Base-by-base conservation (phyloP, 176 grass and related monocot genomes). In the Avena eriantha region DNA sequence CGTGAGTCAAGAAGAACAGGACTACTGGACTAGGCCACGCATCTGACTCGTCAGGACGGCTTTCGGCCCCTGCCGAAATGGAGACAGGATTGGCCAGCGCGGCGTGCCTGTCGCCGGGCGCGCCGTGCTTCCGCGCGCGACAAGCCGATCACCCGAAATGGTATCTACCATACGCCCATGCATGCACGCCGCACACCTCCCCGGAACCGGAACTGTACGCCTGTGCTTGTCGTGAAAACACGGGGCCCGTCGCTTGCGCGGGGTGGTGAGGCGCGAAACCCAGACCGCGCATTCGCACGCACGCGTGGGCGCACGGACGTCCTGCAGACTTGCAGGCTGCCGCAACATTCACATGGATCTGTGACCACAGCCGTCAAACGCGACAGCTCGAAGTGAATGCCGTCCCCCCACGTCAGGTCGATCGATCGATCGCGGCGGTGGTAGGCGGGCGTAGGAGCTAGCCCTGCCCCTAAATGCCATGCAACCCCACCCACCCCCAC, bases 341-440 rank as follows among this genome's bases (percentile, higher is more conserved):
- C 10, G 69, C 3, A 2, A 8, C 53, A 34, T 21, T 64, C 76
- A 66, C 76, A 75, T 75, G 87, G 55, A 55, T 9, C n/a, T 47
- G 24, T 8, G 61, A 1, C 34, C 7, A 45, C n/a, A 49, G 19
- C 15, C 55, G 57, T 89, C 76, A 89, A 89, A 74, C 34, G 33
- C 22, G 82, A 80, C 87, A 80, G 82, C 68, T 34, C 68, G 56
- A 16, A 89, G 68, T 89, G 76, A 89, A 85, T 89, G 87, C 82
- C 46, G 39, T 55, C 23, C 19, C 57, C 55, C 19, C 61, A 12
- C 33, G 49, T 71, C 43, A 31, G 71, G 82, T 59, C 39, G 50
- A 60, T 65, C 23, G 29, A 34, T 71, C 69, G 9, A 48, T 72
- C 41, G 4, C 61, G 11, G 48, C 12, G 24, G 3, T 0, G 14